These are phyloP conservation scores for Tricholoma terreum DNA, from an alignment of 768 basidiomycete species.

Conservation along the genomic window DNA sequence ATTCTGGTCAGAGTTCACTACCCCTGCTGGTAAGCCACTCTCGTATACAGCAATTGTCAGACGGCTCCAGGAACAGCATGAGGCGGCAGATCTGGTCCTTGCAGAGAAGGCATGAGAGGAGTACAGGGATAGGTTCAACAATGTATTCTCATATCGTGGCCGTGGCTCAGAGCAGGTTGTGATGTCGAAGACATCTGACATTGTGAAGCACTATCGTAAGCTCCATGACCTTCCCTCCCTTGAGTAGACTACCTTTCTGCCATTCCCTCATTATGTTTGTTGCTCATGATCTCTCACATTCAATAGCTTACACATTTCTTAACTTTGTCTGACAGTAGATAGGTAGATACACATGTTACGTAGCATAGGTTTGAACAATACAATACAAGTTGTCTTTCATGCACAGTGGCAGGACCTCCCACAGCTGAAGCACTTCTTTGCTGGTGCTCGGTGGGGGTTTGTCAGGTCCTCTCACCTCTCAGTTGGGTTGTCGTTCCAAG, in stretches of 20 bases:
- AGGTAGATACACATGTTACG: too few species aligned
- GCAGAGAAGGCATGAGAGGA: neutral
- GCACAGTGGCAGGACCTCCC: slow-evolving; percentile 30
- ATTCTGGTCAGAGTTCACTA: slow-evolving; percentile 1
- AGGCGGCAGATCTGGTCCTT: neutral
- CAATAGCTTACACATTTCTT: too few species aligned
- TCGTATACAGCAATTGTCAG: neutral
- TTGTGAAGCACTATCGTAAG: neutral
- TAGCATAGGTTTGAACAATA: too few species aligned
- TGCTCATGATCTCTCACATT: too few species aligned
- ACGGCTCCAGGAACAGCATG: neutral
- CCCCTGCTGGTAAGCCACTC: neutral
- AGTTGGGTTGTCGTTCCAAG: slow-evolving; percentile 35
- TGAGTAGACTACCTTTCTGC: neutral
- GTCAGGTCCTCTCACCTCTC: slow-evolving; percentile 34
- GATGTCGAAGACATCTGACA: neutral
- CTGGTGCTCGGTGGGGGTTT: slow-evolving; percentile 24
- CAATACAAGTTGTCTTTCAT: too few species aligned
- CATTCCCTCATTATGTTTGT: too few species aligned
- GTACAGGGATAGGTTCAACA: neutral
- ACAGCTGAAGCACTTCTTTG: slow-evolving; percentile 23
- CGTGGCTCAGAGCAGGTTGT: neutral
- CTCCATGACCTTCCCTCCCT: neutral
- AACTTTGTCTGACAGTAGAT: too few species aligned
- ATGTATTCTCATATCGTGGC: neutral